Evolutionary conservation across 164 flowering plant genomes (phyloP).

Genomic region (Buxus sempervirens): DNA sequence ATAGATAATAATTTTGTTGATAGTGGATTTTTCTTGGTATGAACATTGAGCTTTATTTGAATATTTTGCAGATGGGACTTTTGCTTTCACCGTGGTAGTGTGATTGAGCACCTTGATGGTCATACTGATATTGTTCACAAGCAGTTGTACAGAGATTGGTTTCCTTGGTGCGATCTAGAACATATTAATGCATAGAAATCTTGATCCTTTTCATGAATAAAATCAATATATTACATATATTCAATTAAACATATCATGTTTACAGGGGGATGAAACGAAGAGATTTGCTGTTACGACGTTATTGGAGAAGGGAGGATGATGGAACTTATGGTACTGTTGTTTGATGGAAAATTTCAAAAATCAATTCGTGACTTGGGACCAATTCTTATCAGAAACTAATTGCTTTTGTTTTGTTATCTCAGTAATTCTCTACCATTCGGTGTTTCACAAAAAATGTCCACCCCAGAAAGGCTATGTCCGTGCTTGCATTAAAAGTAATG

Average conservation of each 20-base stretch:
- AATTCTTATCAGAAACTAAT: constrained; percentile 6
- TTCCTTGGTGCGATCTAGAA: constrained; percentile 63
- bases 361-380: neutral
- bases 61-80: constrained; percentile 83
- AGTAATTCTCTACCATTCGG: constrained; percentile 93
- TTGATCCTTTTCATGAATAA: neutral
- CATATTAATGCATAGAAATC: constrained; percentile 1
- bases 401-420: constrained; percentile 20
- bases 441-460: constrained; percentile 65
- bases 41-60: neutral
- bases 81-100: constrained; percentile 60
- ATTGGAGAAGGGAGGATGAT: constrained; percentile 97
- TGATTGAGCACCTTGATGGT: constrained; percentile 92
- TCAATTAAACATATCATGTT: constrained; percentile 13
- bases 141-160: constrained; percentile 63
- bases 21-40: neutral
- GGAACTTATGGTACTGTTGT: constrained; percentile 80
- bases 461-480: constrained; percentile 67
- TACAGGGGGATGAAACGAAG: constrained; percentile 85
- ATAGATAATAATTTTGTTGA: no score
- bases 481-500: constrained; percentile 96
- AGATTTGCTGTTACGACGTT: constrained; percentile 75
- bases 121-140: constrained; percentile 84
- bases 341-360: neutral
- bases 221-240: neutral